These are phyloP conservation scores for Trichosporon sp. DNA, from an alignment of 1,284 basidiomycete species.

Conservation along the genomic window DNA sequence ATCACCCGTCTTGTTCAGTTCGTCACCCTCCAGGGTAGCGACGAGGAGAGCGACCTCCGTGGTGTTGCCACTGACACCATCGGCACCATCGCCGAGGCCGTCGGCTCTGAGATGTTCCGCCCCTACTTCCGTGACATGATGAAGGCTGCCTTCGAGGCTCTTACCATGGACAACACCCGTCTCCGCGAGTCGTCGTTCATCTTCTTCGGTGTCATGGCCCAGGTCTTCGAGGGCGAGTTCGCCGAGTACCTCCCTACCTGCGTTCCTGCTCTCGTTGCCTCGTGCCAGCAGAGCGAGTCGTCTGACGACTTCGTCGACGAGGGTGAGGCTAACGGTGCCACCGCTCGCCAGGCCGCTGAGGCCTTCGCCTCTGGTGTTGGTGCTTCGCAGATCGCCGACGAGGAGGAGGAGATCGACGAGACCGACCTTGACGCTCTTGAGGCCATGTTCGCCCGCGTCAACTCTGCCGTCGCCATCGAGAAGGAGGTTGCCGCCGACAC, in stretches of 20 bases:
- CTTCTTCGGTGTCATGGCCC: slow-evolving; percentile 97
- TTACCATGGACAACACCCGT: slow-evolving; percentile 79
- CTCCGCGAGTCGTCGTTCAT: slow-evolving; percentile 96
- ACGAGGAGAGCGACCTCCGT: slow-evolving; percentile 81
- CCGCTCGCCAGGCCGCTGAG: slow-evolving; percentile 49
- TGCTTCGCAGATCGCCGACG: slow-evolving; percentile 60
- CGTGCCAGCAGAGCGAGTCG: slow-evolving; percentile 73
- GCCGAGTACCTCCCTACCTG: slow-evolving; percentile 82
- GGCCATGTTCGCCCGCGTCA: slow-evolving; percentile 66
- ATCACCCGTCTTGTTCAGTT: slow-evolving; percentile 84
- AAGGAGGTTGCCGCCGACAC: slow-evolving; percentile 99
- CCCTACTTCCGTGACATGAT: slow-evolving; percentile 96
- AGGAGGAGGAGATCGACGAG: slow-evolving; percentile 71
- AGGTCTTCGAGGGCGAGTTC: slow-evolving; percentile 94
- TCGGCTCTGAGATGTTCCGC: slow-evolving; percentile 90
- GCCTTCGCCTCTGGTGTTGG: slow-evolving; percentile 68
- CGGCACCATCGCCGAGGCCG: slow-evolving; percentile 96
- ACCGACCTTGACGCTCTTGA: slow-evolving; percentile 80
- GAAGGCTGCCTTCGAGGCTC: slow-evolving; percentile 89
- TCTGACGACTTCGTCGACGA: slow-evolving; percentile 70
- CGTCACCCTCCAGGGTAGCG: slow-evolving; percentile 75
- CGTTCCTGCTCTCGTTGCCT: slow-evolving; percentile 81
- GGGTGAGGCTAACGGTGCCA: slow-evolving; percentile 47
- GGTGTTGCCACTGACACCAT: slow-evolving; percentile 98
- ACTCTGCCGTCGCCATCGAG: slow-evolving; percentile 96